Evolutionary conservation across 768 basidiomycete species (phyloP).

Genomic region (Mycena filopes): DNA sequence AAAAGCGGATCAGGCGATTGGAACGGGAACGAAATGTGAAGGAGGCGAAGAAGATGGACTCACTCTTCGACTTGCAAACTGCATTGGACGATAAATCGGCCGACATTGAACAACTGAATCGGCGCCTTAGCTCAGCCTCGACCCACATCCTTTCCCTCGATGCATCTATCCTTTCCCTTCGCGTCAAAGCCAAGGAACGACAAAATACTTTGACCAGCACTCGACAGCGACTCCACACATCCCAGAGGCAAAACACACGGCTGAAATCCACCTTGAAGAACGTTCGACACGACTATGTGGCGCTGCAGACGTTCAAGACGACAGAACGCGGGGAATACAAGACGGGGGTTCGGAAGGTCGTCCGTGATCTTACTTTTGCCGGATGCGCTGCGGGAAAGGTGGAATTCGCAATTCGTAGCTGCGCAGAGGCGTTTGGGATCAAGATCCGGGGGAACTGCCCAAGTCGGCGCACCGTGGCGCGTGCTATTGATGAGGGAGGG

Average conservation of each 20-base stretch:
- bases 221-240: background rate
- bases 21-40: background rate
- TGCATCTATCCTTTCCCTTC: background rate
- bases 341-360: background rate
- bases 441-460: slow-evolving; percentile 8
- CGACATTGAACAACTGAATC: background rate
- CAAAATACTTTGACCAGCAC: background rate
- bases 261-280: background rate
- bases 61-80: background rate
- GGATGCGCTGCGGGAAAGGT: slow-evolving; percentile 19
- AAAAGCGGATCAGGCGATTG: background rate
- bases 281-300: background rate
- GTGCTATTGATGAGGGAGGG: slow-evolving; percentile 29
- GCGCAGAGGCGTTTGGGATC: slow-evolving; percentile 11
- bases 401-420: background rate
- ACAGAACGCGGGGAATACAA: background rate
- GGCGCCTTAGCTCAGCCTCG: background rate
- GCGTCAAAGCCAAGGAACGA: background rate
- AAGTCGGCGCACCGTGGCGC: slow-evolving; percentile 24
- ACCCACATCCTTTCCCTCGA: background rate
- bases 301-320: background rate
- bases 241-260: background rate
- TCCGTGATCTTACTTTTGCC: background rate
- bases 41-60: background rate
- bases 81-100: background rate